Evolutionary conservation across 2,329 filamentous ascomycete species (phyloP).

Genomic region (Diaporthe vexans): DNA sequence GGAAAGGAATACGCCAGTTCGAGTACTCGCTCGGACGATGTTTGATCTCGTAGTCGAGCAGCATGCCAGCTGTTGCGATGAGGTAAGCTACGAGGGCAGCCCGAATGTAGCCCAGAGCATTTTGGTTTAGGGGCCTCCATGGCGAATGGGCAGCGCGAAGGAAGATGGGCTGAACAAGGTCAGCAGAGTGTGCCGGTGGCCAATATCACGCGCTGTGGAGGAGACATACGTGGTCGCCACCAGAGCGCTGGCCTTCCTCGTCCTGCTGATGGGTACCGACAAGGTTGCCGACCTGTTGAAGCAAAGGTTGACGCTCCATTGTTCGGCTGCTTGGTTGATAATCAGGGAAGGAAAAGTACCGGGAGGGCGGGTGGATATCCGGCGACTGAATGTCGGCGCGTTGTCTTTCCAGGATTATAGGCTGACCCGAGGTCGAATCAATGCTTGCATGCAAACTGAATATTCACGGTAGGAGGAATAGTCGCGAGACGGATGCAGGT

Average conservation of each 20-base stretch:
- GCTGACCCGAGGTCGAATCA: conserved; percentile 33
- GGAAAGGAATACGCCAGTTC: conserved; percentile 60
- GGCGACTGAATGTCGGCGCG: conserved; percentile 7
- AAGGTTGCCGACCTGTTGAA: conserved; percentile 32
- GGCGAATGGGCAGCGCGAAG: conserved; percentile 66
- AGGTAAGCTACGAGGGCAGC: conserved; percentile 60
- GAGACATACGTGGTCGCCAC: conserved; percentile 49
- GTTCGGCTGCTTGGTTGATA: conserved; percentile 32
- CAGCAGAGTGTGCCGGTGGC: conserved; percentile 21
- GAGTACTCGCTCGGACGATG: conserved; percentile 54
- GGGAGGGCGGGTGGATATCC: conserved; percentile 17
- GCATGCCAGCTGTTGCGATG: conserved; percentile 56
- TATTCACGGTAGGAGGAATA: not conserved
- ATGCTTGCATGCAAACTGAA: conserved; percentile 25
- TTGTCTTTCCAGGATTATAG: conserved; percentile 36
- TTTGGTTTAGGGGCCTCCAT: conserved; percentile 63
- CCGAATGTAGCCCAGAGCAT: conserved; percentile 60
- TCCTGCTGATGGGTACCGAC: conserved; percentile 30
- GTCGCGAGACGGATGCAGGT: not conserved
- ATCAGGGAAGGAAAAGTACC: conserved; percentile 38
- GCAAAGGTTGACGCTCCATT: conserved; percentile 43
- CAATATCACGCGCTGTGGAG: not conserved
- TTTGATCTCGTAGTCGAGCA: conserved; percentile 61
- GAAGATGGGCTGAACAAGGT: conserved; percentile 60
- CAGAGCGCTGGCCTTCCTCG: conserved; percentile 37